phyloP scores from a whole-genome alignment of 2,329 filamentous ascomycete genomes.

The Paracamarosporium sp. region DNA sequence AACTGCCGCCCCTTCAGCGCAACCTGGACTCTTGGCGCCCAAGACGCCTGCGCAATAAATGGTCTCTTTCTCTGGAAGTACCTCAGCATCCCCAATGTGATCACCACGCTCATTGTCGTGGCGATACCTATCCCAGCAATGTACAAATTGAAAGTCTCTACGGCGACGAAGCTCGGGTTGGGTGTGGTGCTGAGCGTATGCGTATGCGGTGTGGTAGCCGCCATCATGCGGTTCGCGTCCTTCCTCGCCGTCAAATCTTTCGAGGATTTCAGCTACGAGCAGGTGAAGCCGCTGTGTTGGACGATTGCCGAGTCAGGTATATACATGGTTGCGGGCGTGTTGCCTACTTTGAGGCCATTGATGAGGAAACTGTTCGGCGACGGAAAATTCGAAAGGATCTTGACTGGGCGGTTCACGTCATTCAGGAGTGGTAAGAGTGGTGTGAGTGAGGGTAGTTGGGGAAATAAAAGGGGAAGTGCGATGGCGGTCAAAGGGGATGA shows the following conservation, averaged over 20 bases:
- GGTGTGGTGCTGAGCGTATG: slow-evolving; percentile 19
- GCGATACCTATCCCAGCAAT: slow-evolving; percentile 22
- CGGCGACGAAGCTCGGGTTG: slow-evolving; percentile 19
- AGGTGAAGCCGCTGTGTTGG: slow-evolving; percentile 25
- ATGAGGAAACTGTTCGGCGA: slow-evolving; percentile 18
- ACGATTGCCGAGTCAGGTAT: slow-evolving; percentile 29
- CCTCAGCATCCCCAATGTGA: slow-evolving; percentile 24
- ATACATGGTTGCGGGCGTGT: slow-evolving; percentile 26
- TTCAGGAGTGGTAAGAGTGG: not conserved
- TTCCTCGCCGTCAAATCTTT: slow-evolving; percentile 23
- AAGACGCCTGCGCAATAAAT: slow-evolving; percentile 18
- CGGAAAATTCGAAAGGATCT: slow-evolving; percentile 17
- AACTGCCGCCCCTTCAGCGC: slow-evolving; percentile 30
- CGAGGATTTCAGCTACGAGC: slow-evolving; percentile 24
- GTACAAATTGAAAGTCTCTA: slow-evolving; percentile 18
- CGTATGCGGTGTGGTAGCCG: slow-evolving; percentile 21
- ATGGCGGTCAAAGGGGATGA: slow-evolving; percentile 6
- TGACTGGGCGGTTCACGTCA: slow-evolving; percentile 13
- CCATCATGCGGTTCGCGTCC: slow-evolving; percentile 23
- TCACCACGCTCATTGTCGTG: slow-evolving; percentile 25
- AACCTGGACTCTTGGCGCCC: slow-evolving; percentile 15
- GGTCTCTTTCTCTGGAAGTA: slow-evolving; percentile 24
- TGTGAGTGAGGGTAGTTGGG: slow-evolving; percentile 4
- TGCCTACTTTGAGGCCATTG: slow-evolving; percentile 26
- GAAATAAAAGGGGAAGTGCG: slow-evolving; percentile 12